Evolutionary conservation across 148 eudicot genomes (phyloP).

Genomic region (Simmondsia chinensis): DNA sequence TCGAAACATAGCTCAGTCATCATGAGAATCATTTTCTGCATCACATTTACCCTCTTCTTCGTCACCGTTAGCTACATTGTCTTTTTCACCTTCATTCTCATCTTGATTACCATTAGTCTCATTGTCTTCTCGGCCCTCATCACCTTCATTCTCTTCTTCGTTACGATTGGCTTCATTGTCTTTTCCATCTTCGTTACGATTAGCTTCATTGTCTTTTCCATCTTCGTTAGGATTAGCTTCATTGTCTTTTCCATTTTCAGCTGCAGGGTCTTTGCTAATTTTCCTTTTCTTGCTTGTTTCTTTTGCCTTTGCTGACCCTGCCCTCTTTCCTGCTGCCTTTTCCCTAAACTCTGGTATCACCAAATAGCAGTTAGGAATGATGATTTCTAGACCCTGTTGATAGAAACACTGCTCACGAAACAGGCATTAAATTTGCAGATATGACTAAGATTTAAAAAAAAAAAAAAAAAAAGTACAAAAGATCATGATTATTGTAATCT

Average conservation of each 20-base stretch:
- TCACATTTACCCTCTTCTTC: constrained; percentile 7
- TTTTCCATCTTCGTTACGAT: constrained; percentile 10
- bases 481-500: too few species aligned
- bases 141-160: not conserved
- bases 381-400: not conserved
- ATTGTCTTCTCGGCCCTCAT: not conserved
- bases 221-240: too few species aligned
- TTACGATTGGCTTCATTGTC: constrained; percentile 4
- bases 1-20: too few species aligned
- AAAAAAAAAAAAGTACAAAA: too few species aligned
- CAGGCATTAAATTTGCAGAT: too few species aligned
- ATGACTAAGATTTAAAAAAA: not conserved
- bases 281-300: constrained; percentile 39
- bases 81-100: not conserved
- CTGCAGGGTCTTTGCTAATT: constrained; percentile 17
- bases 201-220: constrained; percentile 8
- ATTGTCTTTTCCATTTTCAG: constrained; percentile 31
- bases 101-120: constrained; percentile 1
- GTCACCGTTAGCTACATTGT: constrained; percentile 4
- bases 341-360: constrained; percentile 52
- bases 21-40: constrained; percentile 12
- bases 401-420: too few species aligned
- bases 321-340: constrained; percentile 48
- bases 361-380: too few species aligned
- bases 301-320: constrained; percentile 41